Percentiles rank a stretch among this genome's conserved stretches.
Evolutionary conservation across 2,329 filamentous ascomycete species (phyloP).

Genomic region (Ceratocystis alfenasii): DNA sequence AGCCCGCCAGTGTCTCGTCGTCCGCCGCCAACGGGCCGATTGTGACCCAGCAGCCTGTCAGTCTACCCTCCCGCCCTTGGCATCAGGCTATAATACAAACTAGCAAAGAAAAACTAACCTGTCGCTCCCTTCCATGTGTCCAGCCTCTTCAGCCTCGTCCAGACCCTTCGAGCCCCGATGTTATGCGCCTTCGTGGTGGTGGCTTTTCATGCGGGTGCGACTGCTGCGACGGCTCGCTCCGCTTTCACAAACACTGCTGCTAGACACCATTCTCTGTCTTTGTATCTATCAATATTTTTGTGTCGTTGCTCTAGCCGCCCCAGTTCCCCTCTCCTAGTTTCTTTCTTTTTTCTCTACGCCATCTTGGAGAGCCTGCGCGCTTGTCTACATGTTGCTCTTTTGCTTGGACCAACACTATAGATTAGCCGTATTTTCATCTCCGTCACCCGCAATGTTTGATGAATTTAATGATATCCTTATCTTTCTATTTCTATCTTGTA

Average conservation of each 20-base stretch:
- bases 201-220: constrained; percentile 27
- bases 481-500: too few species aligned
- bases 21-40: constrained; percentile 11
- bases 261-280: constrained; percentile 17
- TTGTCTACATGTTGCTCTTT: background rate
- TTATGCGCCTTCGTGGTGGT: constrained; percentile 26
- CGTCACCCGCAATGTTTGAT: too few species aligned
- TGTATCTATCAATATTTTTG: background rate
- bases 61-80: constrained; percentile 5
- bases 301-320: background rate
- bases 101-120: background rate
- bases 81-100: background rate
- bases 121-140: background rate
- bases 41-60: constrained; percentile 23
- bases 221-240: constrained; percentile 27
- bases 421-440: too few species aligned
- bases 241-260: constrained; percentile 28
- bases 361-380: background rate
- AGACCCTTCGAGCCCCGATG: constrained; percentile 21
- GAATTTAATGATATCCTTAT: too few species aligned
- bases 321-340: background rate
- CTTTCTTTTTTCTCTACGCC: background rate
- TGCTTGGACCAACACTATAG: too few species aligned
- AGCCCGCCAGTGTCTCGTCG: background rate
- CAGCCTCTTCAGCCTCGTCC: constrained; percentile 26